phyloP scores from a whole-genome alignment of 2,329 filamentous ascomycete genomes.

The Colletotrichum tamarilloi region DNA sequence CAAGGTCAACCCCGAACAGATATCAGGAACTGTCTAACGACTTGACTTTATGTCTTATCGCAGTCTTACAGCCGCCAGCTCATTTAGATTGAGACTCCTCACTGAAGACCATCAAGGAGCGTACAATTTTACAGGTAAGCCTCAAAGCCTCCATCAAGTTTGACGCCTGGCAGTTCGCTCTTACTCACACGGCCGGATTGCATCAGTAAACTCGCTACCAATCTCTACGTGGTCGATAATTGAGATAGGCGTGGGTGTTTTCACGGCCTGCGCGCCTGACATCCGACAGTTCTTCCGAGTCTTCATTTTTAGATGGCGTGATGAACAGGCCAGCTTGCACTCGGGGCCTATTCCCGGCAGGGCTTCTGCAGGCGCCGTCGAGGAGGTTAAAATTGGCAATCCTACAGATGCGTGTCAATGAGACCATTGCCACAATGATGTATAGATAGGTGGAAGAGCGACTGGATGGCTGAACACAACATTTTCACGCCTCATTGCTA shows the following conservation, averaged over 20 bases:
- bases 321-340: not conserved
- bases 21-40: not conserved
- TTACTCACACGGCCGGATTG: slow-evolving; percentile 41
- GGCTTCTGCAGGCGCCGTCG: not conserved
- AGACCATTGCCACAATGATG: too few species aligned
- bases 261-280: not conserved
- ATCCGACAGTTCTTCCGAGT: slow-evolving; percentile 1
- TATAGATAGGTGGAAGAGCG: too few species aligned
- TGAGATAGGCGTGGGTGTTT: not conserved
- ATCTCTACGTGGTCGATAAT: slow-evolving; percentile 44
- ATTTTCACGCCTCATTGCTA: too few species aligned
- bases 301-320: not conserved
- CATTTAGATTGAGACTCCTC: not conserved
- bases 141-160: too few species aligned
- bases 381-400: not conserved
- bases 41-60: too few species aligned
- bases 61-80: slow-evolving; percentile 1
- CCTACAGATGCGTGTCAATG: not conserved
- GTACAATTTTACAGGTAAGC: not conserved
- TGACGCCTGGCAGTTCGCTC: too few species aligned
- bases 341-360: not conserved
- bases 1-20: too few species aligned
- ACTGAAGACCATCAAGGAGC: not conserved
- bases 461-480: too few species aligned
- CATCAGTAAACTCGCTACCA: slow-evolving; percentile 8